These are phyloP conservation scores for Crotalaria pallida DNA, from an alignment of 306 rosid species.

Conservation along the genomic window DNA sequence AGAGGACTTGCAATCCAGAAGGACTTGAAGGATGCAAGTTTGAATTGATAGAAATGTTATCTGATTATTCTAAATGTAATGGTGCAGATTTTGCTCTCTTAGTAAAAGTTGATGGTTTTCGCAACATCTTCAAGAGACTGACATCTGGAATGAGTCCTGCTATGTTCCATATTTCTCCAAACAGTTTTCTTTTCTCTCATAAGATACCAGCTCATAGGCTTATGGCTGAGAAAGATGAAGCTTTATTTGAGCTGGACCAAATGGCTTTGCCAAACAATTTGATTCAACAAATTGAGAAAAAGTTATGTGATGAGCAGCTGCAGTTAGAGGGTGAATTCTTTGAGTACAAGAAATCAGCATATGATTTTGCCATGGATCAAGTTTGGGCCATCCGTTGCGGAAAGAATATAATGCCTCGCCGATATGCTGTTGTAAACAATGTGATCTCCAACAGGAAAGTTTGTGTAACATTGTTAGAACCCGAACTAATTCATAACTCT, in stretches of 20 bases:
- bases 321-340: background rate
- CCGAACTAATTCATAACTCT: background rate
- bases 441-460: background rate
- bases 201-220: background rate
- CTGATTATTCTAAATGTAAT: background rate
- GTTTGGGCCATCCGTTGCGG: slow-evolving; percentile 18
- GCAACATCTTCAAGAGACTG: background rate
- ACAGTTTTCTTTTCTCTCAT: background rate
- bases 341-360: background rate
- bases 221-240: background rate
- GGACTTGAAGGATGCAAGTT: background rate
- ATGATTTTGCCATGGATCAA: slow-evolving; percentile 9
- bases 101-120: background rate
- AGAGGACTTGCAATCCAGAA: background rate
- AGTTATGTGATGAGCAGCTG: background rate
- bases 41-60: background rate
- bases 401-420: background rate
- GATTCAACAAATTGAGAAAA: background rate
- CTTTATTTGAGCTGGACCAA: background rate
- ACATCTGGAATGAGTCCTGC: background rate
- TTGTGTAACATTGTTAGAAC: slow-evolving; percentile 1
- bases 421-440: background rate
- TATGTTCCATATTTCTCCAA: background rate
- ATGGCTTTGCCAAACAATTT: background rate
- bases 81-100: background rate